Evolutionary conservation across 2,329 filamentous ascomycete genomes (phyloP).

Genomic region (Dactylellina parvicollis): DNA sequence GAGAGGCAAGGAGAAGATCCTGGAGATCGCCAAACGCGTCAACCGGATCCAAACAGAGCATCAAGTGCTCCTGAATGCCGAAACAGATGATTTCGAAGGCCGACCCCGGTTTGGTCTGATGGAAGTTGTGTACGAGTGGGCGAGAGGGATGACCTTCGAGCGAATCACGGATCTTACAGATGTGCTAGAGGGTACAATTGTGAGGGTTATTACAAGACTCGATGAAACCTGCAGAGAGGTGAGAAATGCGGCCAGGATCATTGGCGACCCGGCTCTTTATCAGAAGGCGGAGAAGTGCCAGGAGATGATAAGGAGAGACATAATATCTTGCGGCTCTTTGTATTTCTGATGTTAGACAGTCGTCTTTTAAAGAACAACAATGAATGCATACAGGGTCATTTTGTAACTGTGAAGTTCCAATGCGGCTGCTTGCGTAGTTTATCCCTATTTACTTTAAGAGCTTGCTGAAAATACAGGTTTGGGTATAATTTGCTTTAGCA

Average conservation of each 20-base stretch:
- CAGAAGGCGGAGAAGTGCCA: slow-evolving; percentile 97
- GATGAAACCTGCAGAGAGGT: slow-evolving; percentile 98
- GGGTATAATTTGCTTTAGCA: too few relatives aligned
- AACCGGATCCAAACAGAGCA: slow-evolving; percentile 88
- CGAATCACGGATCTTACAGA: slow-evolving; percentile 96
- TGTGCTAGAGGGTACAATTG: slow-evolving; percentile 96
- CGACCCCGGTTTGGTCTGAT: slow-evolving; percentile 90
- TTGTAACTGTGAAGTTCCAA: too few relatives aligned
- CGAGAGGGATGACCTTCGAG: slow-evolving; percentile 96
- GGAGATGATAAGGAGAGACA: slow-evolving; percentile 94
- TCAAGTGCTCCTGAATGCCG: slow-evolving; percentile 88
- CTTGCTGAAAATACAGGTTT: too few relatives aligned
- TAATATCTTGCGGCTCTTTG: slow-evolving; percentile 58
- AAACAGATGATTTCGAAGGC: slow-evolving; percentile 90
- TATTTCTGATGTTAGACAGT: slow-evolving; percentile 55
- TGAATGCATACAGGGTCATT: too few relatives aligned
- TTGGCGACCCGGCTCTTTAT: slow-evolving; percentile 91
- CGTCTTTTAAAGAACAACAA: too few relatives aligned
- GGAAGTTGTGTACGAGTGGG: slow-evolving; percentile 99
- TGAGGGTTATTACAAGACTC: slow-evolving; percentile 88
- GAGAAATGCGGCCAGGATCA: slow-evolving; percentile 93
- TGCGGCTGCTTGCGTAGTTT: too few relatives aligned
- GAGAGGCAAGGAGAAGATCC: slow-evolving; percentile 82
- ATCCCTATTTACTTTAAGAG: too few relatives aligned
- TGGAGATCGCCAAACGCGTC: slow-evolving; percentile 90